Conservation (phyloP, 2,329 filamentous ascomycete genomes). For the Fusarium drepaniforme region DNA sequence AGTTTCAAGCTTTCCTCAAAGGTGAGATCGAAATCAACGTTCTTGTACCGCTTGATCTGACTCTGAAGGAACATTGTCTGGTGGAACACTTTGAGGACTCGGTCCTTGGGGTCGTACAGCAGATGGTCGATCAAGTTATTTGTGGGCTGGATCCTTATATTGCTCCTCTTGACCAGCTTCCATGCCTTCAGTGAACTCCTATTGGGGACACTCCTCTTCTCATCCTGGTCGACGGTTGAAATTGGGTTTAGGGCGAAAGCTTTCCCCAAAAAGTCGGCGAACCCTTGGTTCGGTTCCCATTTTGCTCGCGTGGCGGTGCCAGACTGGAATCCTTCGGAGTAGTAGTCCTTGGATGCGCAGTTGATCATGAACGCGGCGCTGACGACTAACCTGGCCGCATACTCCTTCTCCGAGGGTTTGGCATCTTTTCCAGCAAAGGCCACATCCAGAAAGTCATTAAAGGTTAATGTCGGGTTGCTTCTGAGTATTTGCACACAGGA, state of each 20-base stretch:
- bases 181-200: background rate
- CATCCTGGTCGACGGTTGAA: background rate
- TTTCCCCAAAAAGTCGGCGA: background rate
- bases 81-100: background rate
- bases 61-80: background rate
- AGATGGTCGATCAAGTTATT: background rate
- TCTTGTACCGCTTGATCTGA: background rate
- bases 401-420: background rate
- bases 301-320: background rate
- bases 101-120: background rate
- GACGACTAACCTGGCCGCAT: background rate
- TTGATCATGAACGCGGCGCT: background rate
- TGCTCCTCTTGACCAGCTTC: background rate
- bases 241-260: background rate
- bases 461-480: background rate
- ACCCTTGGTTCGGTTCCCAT: background rate
- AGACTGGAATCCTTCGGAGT: background rate
- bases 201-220: background rate
- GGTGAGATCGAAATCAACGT: background rate
- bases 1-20: background rate
- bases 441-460: background rate
- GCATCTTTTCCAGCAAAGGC: background rate
- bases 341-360: background rate
- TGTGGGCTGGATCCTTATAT: background rate
- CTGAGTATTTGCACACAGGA: background rate